phyloP scores from a whole-genome alignment of 495 filamentous ascomycete genomes.

The Chlorociboria aeruginascens region DNA sequence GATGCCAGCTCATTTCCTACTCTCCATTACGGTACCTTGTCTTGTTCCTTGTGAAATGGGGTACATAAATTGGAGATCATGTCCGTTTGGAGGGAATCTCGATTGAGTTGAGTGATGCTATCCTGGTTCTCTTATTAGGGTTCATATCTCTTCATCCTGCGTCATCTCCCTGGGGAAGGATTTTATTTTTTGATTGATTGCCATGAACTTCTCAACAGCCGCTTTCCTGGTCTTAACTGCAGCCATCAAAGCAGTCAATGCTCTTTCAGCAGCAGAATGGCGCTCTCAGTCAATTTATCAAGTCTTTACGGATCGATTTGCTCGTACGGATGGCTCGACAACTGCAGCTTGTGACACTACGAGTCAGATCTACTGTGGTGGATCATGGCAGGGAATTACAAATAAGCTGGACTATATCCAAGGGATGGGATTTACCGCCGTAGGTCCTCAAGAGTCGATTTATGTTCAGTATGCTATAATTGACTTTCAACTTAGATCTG shows the following conservation, averaged over 20 bases:
- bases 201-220: constrained; percentile 5
- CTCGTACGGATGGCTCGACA: constrained; percentile 52
- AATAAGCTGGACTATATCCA: constrained; percentile 61
- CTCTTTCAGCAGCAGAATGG: constrained; percentile 37
- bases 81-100: too few species aligned
- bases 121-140: too few species aligned
- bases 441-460: constrained; percentile 17
- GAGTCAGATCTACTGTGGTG: constrained; percentile 55
- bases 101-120: too few species aligned
- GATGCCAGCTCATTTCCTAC: too few species aligned
- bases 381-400: constrained; percentile 61
- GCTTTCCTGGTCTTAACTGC: constrained; percentile 2
- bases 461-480: not conserved
- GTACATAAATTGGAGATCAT: too few species aligned
- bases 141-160: not conserved
- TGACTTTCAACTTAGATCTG: constrained; percentile 36
- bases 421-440: constrained; percentile 68
- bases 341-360: constrained; percentile 38
- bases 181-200: not conserved
- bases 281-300: constrained; percentile 60
- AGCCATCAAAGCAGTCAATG: constrained; percentile 1
- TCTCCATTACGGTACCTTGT: too few species aligned
- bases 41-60: too few species aligned
- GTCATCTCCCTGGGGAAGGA: not conserved
- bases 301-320: constrained; percentile 66